phyloP scores from a whole-genome alignment of 2,329 filamentous ascomycete genomes.

The Clarireedia hainanense region DNA sequence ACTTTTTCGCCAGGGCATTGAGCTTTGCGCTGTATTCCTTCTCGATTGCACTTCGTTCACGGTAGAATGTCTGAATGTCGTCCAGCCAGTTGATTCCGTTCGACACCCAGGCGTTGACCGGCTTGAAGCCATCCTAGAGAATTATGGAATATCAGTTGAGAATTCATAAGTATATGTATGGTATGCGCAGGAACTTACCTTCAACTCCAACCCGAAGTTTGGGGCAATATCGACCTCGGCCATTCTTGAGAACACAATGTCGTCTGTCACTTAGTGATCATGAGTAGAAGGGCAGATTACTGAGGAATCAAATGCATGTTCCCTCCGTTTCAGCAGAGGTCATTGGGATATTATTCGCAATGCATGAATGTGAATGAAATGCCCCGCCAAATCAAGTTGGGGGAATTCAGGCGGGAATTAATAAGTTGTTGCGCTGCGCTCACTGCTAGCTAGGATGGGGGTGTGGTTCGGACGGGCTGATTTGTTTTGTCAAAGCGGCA shows the following conservation, averaged over 20 bases:
- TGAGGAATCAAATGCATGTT: neutral
- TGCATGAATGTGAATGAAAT: slow-evolving; percentile 5
- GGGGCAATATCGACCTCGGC: slow-evolving; percentile 75
- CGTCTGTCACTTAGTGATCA: slow-evolving; percentile 14
- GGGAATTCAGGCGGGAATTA: neutral
- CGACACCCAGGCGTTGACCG: slow-evolving; percentile 84
- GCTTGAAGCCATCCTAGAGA: slow-evolving; percentile 85
- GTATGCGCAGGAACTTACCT: slow-evolving; percentile 48
- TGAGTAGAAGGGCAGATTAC: slow-evolving; percentile 12
- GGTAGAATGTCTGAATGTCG: slow-evolving; percentile 95
- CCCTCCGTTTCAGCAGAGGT: slow-evolving; percentile 2
- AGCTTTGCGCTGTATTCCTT: slow-evolving; percentile 94
- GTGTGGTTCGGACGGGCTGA: too few species aligned
- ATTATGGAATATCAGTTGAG: slow-evolving; percentile 9
- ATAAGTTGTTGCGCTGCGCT: neutral
- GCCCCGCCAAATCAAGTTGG: slow-evolving; percentile 6
- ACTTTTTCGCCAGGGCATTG: slow-evolving; percentile 82
- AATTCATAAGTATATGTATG: neutral
- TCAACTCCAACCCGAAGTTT: slow-evolving; percentile 88
- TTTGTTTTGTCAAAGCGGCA: neutral
- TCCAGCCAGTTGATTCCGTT: slow-evolving; percentile 92
- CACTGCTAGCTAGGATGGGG: too few species aligned
- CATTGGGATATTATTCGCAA: slow-evolving; percentile 3
- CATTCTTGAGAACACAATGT: slow-evolving; percentile 42
- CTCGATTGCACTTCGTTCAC: slow-evolving; percentile 87